phyloP scores from a whole-genome alignment of 2,329 filamentous ascomycete species.

The Pseudogymnoascus sp. region DNA sequence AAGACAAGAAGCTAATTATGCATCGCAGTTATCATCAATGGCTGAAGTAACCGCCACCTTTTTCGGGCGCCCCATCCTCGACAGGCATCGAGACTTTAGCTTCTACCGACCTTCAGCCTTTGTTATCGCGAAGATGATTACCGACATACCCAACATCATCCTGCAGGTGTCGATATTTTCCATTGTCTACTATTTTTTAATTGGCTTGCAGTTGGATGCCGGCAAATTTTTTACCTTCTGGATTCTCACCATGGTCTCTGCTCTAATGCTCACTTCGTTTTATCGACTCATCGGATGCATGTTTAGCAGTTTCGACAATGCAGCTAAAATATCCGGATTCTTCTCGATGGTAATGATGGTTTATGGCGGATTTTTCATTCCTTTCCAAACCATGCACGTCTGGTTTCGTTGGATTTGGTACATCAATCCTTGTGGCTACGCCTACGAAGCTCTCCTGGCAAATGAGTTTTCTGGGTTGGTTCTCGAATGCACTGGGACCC shows the following conservation, averaged over 20 bases:
- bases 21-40: slow-evolving; percentile 44
- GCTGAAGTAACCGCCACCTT: slow-evolving; percentile 59
- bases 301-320: slow-evolving; percentile 48
- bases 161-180: slow-evolving; percentile 51
- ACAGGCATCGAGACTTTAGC: slow-evolving; percentile 51
- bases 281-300: slow-evolving; percentile 49
- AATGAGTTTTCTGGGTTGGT: slow-evolving; percentile 60
- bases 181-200: slow-evolving; percentile 57
- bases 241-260: slow-evolving; percentile 41
- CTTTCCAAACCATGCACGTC: slow-evolving; percentile 51
- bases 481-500: slow-evolving; percentile 41
- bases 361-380: slow-evolving; percentile 58
- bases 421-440: slow-evolving; percentile 61
- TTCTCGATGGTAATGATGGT: slow-evolving; percentile 45
- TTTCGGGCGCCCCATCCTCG: slow-evolving; percentile 48
- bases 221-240: slow-evolving; percentile 55
- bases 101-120: slow-evolving; percentile 49
- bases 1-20: neutral
- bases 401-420: slow-evolving; percentile 58
- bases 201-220: slow-evolving; percentile 43
- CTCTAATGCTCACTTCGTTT: slow-evolving; percentile 50
- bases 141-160: slow-evolving; percentile 47
- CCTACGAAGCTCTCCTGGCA: slow-evolving; percentile 57
- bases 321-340: slow-evolving; percentile 48
- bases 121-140: slow-evolving; percentile 48